A percentile compares a stretch with the other conserved stretches of the same genome.
phyloP scores from a whole-genome alignment of 2,329 filamentous ascomycete species.

The Fusarium equiseti region DNA sequence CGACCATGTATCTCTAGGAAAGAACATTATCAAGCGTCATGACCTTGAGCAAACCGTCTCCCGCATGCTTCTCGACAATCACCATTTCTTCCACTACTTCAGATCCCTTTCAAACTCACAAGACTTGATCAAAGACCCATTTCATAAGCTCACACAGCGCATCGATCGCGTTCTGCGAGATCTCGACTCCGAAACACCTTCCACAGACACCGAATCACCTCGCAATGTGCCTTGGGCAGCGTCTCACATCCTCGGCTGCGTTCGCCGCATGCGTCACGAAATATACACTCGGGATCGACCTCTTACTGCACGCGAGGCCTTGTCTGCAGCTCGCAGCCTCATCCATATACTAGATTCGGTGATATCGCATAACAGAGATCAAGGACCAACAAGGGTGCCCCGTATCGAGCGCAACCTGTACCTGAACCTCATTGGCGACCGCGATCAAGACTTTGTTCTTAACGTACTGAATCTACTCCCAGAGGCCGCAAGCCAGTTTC shows the following conservation, averaged over 20 bases:
- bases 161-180: conserved; percentile 60
- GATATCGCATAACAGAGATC: conserved; percentile 56
- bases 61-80: conserved; percentile 66
- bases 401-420: conserved; percentile 60
- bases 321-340: conserved; percentile 61
- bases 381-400: conserved; percentile 46
- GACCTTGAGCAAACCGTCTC: conserved; percentile 66
- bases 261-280: conserved; percentile 57
- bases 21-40: conserved; percentile 56
- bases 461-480: conserved; percentile 58
- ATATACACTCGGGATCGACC: conserved; percentile 56
- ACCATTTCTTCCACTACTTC: conserved; percentile 67
- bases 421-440: conserved; percentile 60
- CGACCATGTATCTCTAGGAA: conserved; percentile 45
- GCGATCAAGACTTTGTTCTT: conserved; percentile 59
- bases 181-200: conserved; percentile 50
- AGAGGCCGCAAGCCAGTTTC: conserved; percentile 59
- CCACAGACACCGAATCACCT: conserved; percentile 47
- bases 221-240: conserved; percentile 63
- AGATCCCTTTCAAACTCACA: conserved; percentile 58
- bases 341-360: conserved; percentile 62
- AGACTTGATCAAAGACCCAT: conserved; percentile 60
- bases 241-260: conserved; percentile 58
- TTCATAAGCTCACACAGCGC: conserved; percentile 62
- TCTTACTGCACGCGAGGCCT: conserved; percentile 54